Base-by-base conservation (phyloP, 106 monocot species). In the Platanthera zijinensis region DNA sequence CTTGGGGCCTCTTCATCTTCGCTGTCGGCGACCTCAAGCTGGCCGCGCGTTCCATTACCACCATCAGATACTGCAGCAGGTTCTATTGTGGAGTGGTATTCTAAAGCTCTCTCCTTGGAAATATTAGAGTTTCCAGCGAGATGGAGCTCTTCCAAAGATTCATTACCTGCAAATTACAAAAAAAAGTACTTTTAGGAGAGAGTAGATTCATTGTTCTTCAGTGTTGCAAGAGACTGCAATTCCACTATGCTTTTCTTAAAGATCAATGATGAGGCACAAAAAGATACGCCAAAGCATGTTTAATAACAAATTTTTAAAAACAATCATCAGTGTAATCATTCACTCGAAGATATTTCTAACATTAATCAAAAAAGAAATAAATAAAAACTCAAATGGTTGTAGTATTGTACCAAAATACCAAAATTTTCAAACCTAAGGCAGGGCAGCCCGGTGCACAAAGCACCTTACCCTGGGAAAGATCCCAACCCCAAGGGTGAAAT, bases 101-200 rank as follows among this genome's bases (percentile, higher is more conserved):
- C 74, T 54, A 69, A 46, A 50, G 71, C 25, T 84, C 62, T 85
- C 72, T 89, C 84, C 18, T 57, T 32, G 28, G 77, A 45, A 17
- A 80, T 18, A 74, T 85, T 61, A n/a, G 75, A 73, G 71, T 93
- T 96, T 21, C 84, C 86, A 7, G 89, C 85, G 53, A 96, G 18
- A 82, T 81, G 74, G 30, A 96, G 89, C 72, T 96, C 96, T 81
- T 96, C 93, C 71, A 96, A 56, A 54, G 83, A 82, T 51, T 82
- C 79, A 74, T 92, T 96, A 17, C 76, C 96, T 96, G 89, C 11
- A 76, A 54, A 28, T 49, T 10, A 53, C 5, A 0, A 30, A 8
- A 53, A 8, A 25, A 7, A 30, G 6, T 30, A 25, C 12, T 5
- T n/a, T 66, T 32, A 66, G 3, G 13, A 66, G 13, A 66, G 11